These are phyloP conservation scores for Vararia minispora DNA, from an alignment of 768 basidiomycete species.

Conservation along the genomic window DNA sequence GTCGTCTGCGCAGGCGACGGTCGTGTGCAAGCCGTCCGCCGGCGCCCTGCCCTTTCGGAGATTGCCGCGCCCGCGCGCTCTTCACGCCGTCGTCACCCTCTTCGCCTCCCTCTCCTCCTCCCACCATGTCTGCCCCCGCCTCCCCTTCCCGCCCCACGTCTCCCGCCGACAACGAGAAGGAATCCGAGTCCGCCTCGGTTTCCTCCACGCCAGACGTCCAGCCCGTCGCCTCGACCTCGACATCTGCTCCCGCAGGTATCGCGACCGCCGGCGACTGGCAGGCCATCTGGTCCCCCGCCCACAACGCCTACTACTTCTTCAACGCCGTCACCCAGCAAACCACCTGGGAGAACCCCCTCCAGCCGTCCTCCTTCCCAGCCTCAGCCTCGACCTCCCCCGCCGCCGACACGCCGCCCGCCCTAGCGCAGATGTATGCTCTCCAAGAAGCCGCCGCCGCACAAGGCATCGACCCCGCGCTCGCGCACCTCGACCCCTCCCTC, in stretches of 20 bases:
- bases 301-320: slow-evolving; percentile 81
- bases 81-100: too few species aligned
- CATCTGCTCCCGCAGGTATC: slow-evolving; percentile 6
- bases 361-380: slow-evolving; percentile 16
- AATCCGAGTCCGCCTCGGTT: too few species aligned
- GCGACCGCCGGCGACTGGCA: slow-evolving; percentile 44
- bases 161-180: too few species aligned
- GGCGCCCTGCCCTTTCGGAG: too few species aligned
- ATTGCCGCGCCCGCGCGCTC: too few species aligned
- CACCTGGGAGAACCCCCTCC: slow-evolving; percentile 74
- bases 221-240: slow-evolving; percentile 1
- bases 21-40: too few species aligned
- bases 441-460: slow-evolving; percentile 65
- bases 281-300: slow-evolving; percentile 66
- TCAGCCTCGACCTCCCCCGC: slow-evolving; percentile 12
- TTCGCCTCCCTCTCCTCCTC: too few species aligned
- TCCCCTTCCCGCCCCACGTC: too few species aligned
- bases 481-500: slow-evolving; percentile 69
- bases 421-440: slow-evolving; percentile 31
- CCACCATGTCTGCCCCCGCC: too few species aligned
- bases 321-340: slow-evolving; percentile 68
- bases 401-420: slow-evolving; percentile 17
- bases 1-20: too few species aligned
- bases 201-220: neutral
- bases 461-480: slow-evolving; percentile 77